A percentile compares a stretch with the other conserved stretches of the same genome.
Evolutionary conservation across 352 stramenopile species (phyloP).

Genomic region (Elongisporangium senticosum): DNA sequence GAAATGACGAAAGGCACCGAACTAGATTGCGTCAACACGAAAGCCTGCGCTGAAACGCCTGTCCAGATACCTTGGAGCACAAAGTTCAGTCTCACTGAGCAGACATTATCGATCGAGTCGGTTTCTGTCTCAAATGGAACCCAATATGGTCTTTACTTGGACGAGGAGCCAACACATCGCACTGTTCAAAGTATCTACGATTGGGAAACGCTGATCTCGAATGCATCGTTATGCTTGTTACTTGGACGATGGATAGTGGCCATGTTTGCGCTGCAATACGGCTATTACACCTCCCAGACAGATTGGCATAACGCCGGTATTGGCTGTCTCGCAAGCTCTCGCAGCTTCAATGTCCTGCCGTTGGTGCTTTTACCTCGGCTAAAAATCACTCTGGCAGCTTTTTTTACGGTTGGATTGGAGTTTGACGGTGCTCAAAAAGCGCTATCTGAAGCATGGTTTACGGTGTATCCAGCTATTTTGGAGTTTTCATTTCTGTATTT

Average conservation of each 20-base stretch:
- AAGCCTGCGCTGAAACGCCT: slow-evolving; percentile 7
- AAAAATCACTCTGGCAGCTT: slow-evolving; percentile 31
- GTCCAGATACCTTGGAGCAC: slow-evolving; percentile 12
- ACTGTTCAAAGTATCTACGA: slow-evolving; percentile 27
- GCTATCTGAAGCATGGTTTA: slow-evolving; percentile 39
- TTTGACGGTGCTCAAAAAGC: slow-evolving; percentile 42
- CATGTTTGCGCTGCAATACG: slow-evolving; percentile 31
- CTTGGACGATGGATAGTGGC: slow-evolving; percentile 35
- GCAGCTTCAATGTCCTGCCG: slow-evolving; percentile 35
- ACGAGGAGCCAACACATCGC: slow-evolving; percentile 5
- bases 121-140: slow-evolving; percentile 22
- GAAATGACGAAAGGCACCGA: slow-evolving; percentile 24
- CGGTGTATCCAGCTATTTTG: slow-evolving; percentile 35
- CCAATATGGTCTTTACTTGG: slow-evolving; percentile 33
- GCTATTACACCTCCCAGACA: slow-evolving; percentile 14
- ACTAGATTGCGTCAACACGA: slow-evolving; percentile 16
- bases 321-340: slow-evolving; percentile 27
- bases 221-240: slow-evolving; percentile 26
- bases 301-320: slow-evolving; percentile 26
- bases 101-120: slow-evolving; percentile 14
- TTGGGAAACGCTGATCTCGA: slow-evolving; percentile 40
- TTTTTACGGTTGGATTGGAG: slow-evolving; percentile 29
- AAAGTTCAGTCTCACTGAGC: slow-evolving; percentile 18
- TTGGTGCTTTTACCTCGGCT: slow-evolving; percentile 35
- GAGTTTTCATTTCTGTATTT: slow-evolving; percentile 36